Conservation (phyloP, 1,284 basidiomycete species). For the Flammula alnicola region DNA sequence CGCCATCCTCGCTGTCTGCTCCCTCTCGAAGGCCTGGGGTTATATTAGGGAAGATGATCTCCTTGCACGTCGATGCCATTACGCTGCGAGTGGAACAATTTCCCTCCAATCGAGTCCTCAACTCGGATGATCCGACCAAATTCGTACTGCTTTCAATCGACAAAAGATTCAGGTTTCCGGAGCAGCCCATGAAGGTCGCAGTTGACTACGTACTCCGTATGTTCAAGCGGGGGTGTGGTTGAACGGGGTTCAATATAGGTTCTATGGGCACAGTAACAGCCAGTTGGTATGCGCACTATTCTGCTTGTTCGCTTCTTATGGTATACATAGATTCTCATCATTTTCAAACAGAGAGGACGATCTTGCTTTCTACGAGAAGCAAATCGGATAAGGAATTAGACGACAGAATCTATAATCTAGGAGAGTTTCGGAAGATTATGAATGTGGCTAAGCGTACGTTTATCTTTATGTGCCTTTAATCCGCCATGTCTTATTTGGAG, state of each 20-base stretch:
- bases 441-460: slow-evolving; percentile 63
- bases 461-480: not conserved
- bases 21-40: slow-evolving; percentile 25
- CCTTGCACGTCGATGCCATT: slow-evolving; percentile 53
- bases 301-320: not conserved
- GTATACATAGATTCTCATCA: no score
- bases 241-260: slow-evolving; percentile 64
- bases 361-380: slow-evolving; percentile 66
- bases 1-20: slow-evolving; percentile 33
- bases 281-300: slow-evolving; percentile 50
- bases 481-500: not conserved
- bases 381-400: slow-evolving; percentile 58
- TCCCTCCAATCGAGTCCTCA: slow-evolving; percentile 60
- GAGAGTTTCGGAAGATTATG: slow-evolving; percentile 62
- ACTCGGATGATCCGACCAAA: slow-evolving; percentile 55
- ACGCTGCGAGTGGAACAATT: slow-evolving; percentile 52
- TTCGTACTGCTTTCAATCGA: slow-evolving; percentile 61
- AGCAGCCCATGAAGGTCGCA: slow-evolving; percentile 44
- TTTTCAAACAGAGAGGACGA: slow-evolving; percentile 48
- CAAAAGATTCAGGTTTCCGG: slow-evolving; percentile 53
- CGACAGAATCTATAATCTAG: slow-evolving; percentile 53
- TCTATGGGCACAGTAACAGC: slow-evolving; percentile 72
- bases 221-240: slow-evolving; percentile 59
- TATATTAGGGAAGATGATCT: slow-evolving; percentile 53
- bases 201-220: slow-evolving; percentile 61